These are phyloP conservation scores for Peronospora farinosa DNA, from an alignment of 352 stramenopile genomes.

Conservation along the genomic window DNA sequence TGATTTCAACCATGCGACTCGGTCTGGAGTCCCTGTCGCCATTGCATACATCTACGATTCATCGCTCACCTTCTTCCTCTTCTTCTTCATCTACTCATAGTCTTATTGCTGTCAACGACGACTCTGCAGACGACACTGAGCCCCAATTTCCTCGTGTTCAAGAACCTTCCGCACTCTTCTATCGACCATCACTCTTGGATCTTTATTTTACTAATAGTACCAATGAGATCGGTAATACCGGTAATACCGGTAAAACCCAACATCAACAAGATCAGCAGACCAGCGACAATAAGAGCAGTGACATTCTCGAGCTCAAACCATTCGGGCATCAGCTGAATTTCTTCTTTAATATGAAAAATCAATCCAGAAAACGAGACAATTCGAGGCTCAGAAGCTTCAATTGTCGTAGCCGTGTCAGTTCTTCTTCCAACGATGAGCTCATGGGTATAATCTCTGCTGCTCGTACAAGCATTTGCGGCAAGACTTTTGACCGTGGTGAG, in stretches of 20 bases:
- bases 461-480: constrained; percentile 33
- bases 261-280: neutral
- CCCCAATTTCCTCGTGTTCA: neutral
- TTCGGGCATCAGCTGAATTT: constrained; percentile 16
- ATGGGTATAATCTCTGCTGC: constrained; percentile 24
- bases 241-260: neutral
- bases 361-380: neutral
- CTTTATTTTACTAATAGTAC: neutral
- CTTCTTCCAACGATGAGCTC: constrained; percentile 5
- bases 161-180: constrained; percentile 1
- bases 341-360: constrained; percentile 20
- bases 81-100: constrained; percentile 11
- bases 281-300: neutral
- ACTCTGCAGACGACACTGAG: constrained; percentile 19
- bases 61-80: neutral
- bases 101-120: constrained; percentile 28
- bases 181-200: constrained; percentile 22
- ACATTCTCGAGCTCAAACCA: too few species aligned
- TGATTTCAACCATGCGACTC: constrained; percentile 19
- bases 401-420: constrained; percentile 1
- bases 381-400: too few species aligned
- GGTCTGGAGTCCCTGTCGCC: constrained; percentile 11
- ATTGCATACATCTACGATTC: neutral
- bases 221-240: constrained; percentile 1
- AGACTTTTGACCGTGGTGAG: constrained; percentile 38